Evolutionary conservation across 2,329 filamentous ascomycete genomes (phyloP).

Genomic region (Colletotrichum cuscutae): DNA sequence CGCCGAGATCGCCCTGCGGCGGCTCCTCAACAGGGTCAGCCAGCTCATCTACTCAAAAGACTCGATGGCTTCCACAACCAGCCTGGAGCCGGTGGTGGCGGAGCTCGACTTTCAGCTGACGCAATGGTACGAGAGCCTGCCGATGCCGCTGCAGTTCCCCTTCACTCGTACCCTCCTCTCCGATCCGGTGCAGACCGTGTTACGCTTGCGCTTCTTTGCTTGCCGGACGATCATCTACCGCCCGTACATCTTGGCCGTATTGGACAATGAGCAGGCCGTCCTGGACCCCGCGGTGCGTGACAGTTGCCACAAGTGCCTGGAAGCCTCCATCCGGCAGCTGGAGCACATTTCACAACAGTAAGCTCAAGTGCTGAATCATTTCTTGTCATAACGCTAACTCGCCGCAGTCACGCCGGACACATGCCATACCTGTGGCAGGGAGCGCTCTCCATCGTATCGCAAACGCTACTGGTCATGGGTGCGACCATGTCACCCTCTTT

Average conservation of each 20-base stretch:
- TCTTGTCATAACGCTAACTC: slow-evolving; percentile 40
- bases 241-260: slow-evolving; percentile 82
- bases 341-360: slow-evolving; percentile 83
- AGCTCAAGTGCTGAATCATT: slow-evolving; percentile 45
- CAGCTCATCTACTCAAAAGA: slow-evolving; percentile 83
- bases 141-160: slow-evolving; percentile 79
- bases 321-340: slow-evolving; percentile 81
- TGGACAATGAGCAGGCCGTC: slow-evolving; percentile 80
- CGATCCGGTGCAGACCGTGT: slow-evolving; percentile 82
- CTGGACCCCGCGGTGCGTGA: slow-evolving; percentile 79
- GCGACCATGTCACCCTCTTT: slow-evolving; percentile 83
- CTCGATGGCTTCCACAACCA: slow-evolving; percentile 75
- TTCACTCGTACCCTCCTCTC: slow-evolving; percentile 74
- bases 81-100: slow-evolving; percentile 80
- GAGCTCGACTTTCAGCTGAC: slow-evolving; percentile 85
- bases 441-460: slow-evolving; percentile 83
- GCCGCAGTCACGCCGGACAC: slow-evolving; percentile 77
- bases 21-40: slow-evolving; percentile 81
- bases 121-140: slow-evolving; percentile 86
- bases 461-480: slow-evolving; percentile 85
- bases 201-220: slow-evolving; percentile 83
- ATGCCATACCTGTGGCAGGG: slow-evolving; percentile 90
- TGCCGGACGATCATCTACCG: slow-evolving; percentile 89
- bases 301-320: slow-evolving; percentile 83
- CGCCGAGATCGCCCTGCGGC: slow-evolving; percentile 81